Conservation (phyloP, 1,284 basidiomycete genomes). For the Marasmius tenuissimus region DNA sequence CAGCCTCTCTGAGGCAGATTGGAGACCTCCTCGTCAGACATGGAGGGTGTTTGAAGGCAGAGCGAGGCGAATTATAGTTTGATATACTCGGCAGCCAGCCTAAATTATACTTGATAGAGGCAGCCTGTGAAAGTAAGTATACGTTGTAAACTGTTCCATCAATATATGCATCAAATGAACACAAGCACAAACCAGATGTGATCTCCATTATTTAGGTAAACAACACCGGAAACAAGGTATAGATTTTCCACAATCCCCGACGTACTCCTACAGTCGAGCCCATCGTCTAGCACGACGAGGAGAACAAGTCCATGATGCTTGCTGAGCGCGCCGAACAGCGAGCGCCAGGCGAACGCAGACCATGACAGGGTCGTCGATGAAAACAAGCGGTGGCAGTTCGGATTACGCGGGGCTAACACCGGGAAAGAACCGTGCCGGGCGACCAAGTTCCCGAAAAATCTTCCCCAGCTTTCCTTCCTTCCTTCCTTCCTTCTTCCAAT, state of each 20-base stretch:
- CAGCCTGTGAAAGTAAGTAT: neutral
- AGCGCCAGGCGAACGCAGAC: no score
- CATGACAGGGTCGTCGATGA: no score
- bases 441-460: conserved; percentile 1
- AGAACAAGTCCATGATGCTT: no score
- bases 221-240: neutral
- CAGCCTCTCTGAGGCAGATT: conserved; percentile 4
- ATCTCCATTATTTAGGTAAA: neutral
- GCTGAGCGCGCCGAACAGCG: no score
- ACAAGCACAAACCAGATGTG: neutral
- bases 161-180: neutral
- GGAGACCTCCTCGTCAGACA: conserved; percentile 5
- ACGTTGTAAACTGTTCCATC: no score
- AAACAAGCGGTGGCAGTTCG: no score
- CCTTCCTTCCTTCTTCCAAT: neutral
- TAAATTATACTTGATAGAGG: neutral
- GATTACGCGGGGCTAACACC: no score
- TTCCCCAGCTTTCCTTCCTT: neutral
- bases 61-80: neutral
- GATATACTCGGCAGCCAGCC: neutral
- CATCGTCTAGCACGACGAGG: no score
- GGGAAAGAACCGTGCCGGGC: neutral
- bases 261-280: neutral
- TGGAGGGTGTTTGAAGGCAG: neutral
- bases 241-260: neutral